A percentile compares a stretch with the other conserved stretches of the same genome.
These are phyloP conservation scores for Filosporella fistucella DNA, from an alignment of 495 filamentous ascomycete species.

Conservation along the genomic window DNA sequence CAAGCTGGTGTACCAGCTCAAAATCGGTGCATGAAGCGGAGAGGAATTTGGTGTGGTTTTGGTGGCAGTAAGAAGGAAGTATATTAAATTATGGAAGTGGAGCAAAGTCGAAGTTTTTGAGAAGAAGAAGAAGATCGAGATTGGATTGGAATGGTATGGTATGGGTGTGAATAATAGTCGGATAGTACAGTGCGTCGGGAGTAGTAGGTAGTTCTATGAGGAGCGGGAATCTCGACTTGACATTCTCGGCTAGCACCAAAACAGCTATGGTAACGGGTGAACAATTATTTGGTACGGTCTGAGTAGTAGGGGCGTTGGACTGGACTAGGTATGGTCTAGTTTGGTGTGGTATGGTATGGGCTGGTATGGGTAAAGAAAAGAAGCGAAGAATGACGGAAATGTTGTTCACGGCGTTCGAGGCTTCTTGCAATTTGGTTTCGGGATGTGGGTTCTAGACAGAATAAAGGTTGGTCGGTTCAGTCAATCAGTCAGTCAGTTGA, in stretches of 20 bases:
- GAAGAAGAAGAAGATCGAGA: neutral
- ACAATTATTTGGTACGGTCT: no score
- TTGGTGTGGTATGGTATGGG: neutral
- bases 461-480: no score
- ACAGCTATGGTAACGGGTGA: no score
- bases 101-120: conserved; percentile 9
- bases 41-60: conserved; percentile 25
- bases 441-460: no score
- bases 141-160: no score
- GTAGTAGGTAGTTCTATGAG: neutral
- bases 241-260: no score
- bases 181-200: neutral
- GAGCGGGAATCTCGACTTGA: no score
- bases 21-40: conserved; percentile 24
- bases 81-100: conserved; percentile 4
- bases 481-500: no score
- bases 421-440: no score
- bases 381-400: neutral
- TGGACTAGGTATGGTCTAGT: no score
- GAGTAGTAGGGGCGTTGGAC: no score
- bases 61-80: conserved; percentile 25
- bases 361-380: neutral
- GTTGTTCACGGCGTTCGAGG: no score
- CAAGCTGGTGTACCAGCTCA: conserved; percentile 3
- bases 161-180: neutral